These are phyloP conservation scores for Microstegium vimineum DNA, from an alignment of 176 grass and related monocot species.

Conservation along the genomic window DNA sequence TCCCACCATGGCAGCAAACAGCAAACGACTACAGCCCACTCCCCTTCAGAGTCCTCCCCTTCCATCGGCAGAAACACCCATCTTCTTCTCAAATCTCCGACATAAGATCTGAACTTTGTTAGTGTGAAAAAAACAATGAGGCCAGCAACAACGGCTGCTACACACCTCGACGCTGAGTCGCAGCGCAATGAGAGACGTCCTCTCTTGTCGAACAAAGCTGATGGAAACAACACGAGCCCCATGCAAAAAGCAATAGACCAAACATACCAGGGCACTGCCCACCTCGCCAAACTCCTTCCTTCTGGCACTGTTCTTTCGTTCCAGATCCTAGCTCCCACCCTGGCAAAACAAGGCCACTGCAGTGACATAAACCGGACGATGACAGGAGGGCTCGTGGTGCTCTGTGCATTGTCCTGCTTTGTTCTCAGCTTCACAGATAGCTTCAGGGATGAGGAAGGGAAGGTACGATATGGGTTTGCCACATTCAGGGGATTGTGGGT, in stretches of 20 bases:
- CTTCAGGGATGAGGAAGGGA: constrained; percentile 60
- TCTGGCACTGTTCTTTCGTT: constrained; percentile 63
- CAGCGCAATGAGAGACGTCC: constrained; percentile 37
- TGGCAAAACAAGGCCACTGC: constrained; percentile 50
- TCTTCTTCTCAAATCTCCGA: constrained; percentile 13
- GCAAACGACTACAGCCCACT: constrained; percentile 4
- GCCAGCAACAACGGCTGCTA: constrained; percentile 17
- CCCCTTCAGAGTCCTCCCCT: constrained; percentile 3
- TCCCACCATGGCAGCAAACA: neutral
- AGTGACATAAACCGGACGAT: constrained; percentile 36
- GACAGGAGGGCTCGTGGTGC: constrained; percentile 46
- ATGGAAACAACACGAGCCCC: constrained; percentile 18
- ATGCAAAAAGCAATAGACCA: constrained; percentile 52
- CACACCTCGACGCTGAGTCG: constrained; percentile 14
- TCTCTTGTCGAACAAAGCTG: constrained; percentile 40
- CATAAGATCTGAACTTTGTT: constrained; percentile 5
- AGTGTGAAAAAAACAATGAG: neutral
- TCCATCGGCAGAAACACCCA: neutral
- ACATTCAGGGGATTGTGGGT: constrained; percentile 58
- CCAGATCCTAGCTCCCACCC: constrained; percentile 56
- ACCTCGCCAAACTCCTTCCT: constrained; percentile 80
- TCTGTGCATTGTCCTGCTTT: constrained; percentile 62
- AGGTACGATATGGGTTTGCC: constrained; percentile 53
- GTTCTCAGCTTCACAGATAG: constrained; percentile 70
- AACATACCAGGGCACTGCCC: constrained; percentile 57